phyloP scores from a whole-genome alignment of 495 filamentous ascomycete species.

The Penicillium desertorum region DNA sequence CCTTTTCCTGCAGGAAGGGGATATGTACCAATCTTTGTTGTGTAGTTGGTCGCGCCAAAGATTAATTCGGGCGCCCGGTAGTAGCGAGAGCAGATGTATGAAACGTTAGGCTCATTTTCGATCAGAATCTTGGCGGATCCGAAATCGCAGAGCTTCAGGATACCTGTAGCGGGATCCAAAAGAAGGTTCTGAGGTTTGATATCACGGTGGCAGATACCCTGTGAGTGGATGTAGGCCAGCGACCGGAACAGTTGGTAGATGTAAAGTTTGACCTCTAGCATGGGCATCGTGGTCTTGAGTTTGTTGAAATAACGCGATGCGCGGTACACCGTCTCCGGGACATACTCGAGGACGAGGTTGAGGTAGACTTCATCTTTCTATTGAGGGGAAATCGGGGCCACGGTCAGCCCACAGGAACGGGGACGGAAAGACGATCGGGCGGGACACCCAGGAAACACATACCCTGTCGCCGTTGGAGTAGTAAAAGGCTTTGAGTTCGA shows the following conservation, averaged over 20 bases:
- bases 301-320: conserved; percentile 99
- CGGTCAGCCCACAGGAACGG: conserved; percentile 20
- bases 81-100: conserved; percentile 99
- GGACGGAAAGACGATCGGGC: conserved; percentile 3
- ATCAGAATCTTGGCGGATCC: conserved; percentile 98
- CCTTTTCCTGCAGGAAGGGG: conserved; percentile 2
- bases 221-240: conserved; percentile 97
- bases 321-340: conserved; percentile 96
- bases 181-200: conserved; percentile 99
- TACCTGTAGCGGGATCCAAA: conserved; percentile 82
- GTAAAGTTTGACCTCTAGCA: conserved; percentile 97
- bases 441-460: conserved; percentile 40
- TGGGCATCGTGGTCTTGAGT: conserved; percentile 99
- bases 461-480: conserved; percentile 98
- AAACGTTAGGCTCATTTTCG: conserved; percentile 98
- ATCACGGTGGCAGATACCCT: conserved; percentile 98
- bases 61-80: conserved; percentile 98
- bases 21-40: conserved; percentile 93
- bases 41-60: conserved; percentile 99
- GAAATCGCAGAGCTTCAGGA: conserved; percentile 98
- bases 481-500: conserved; percentile 98
- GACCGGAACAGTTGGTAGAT: conserved; percentile 99
- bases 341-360: conserved; percentile 96
- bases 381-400: background rate
- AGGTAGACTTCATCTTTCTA: conserved; percentile 99